Conservation (phyloP, 345 rosid species). For the Jatropha curcas region DNA sequence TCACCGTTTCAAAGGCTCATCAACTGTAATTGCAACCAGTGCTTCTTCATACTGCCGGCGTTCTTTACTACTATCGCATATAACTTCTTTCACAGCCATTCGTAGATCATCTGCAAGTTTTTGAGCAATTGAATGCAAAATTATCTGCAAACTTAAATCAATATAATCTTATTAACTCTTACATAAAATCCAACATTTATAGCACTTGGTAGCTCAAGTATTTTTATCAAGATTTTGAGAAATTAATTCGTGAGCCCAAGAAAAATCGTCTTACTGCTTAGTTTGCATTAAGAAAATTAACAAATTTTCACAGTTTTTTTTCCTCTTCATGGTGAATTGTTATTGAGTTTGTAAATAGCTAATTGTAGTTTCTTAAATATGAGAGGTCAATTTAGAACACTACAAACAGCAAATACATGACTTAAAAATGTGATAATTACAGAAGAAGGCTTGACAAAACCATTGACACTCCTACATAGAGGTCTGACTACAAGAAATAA, state of each 20-base stretch:
- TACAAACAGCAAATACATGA: neutral
- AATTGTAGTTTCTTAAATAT: neutral
- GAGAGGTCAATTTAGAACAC: neutral
- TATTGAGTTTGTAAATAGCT: neutral
- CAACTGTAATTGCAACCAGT: conserved; percentile 72
- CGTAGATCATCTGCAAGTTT: conserved; percentile 64
- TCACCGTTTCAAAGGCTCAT: conserved; percentile 77
- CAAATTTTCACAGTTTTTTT: neutral
- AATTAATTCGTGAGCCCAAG: neutral
- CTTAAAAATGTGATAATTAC: neutral
- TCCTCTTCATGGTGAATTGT: neutral
- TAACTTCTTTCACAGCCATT: conserved; percentile 84
- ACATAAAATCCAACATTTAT: neutral
- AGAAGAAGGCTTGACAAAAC: neutral
- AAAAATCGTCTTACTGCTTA: neutral
- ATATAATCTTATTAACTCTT: neutral
- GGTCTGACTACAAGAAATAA: neutral
- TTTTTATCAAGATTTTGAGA: neutral
- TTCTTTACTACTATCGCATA: conserved; percentile 64
- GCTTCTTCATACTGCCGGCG: conserved; percentile 72
- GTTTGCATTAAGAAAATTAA: neutral
- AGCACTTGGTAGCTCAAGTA: neutral
- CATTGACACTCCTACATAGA: neutral
- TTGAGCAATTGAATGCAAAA: conserved; percentile 6
- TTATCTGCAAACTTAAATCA: conserved; percentile 4